Percentiles rank a stretch among this genome's conserved stretches.
Evolutionary conservation across 352 stramenopile species (phyloP).

Genomic region (Phytophthora parvispora): DNA sequence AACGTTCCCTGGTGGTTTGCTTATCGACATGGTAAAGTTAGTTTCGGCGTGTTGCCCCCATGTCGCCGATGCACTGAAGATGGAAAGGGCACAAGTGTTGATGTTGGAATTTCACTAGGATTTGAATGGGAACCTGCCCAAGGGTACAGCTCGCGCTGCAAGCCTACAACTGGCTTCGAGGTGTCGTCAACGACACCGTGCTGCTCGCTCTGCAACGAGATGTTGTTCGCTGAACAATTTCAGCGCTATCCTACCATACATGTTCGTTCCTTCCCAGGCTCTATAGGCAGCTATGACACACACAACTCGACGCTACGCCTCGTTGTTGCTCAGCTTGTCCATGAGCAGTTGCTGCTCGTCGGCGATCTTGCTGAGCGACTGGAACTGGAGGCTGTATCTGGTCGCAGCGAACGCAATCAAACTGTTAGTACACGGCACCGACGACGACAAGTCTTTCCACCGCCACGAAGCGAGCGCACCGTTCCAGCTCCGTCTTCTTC

Average conservation of each 20-base stretch:
- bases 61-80: background rate
- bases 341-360: slow-evolving; percentile 87
- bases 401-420: background rate
- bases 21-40: background rate
- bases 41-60: background rate
- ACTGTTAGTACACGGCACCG: slow-evolving; percentile 7
- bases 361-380: slow-evolving; percentile 82
- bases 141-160: background rate
- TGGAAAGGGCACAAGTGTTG: background rate
- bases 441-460: background rate
- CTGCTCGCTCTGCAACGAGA: too few species aligned
- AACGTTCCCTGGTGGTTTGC: slow-evolving; percentile 3
- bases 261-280: too few species aligned
- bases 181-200: background rate
- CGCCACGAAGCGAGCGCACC: slow-evolving; percentile 33
- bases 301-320: slow-evolving; percentile 55
- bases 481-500: slow-evolving; percentile 84
- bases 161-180: slow-evolving; percentile 2
- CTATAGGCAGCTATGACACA: too few species aligned
- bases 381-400: slow-evolving; percentile 83
- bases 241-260: too few species aligned
- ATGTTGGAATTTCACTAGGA: background rate
- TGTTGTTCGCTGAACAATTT: too few species aligned
- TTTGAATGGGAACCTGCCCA: background rate
- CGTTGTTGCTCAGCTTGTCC: slow-evolving; percentile 91